Evolutionary conservation across 441 rosid species (phyloP).

Genomic region (Adansonia madagascariensis): DNA sequence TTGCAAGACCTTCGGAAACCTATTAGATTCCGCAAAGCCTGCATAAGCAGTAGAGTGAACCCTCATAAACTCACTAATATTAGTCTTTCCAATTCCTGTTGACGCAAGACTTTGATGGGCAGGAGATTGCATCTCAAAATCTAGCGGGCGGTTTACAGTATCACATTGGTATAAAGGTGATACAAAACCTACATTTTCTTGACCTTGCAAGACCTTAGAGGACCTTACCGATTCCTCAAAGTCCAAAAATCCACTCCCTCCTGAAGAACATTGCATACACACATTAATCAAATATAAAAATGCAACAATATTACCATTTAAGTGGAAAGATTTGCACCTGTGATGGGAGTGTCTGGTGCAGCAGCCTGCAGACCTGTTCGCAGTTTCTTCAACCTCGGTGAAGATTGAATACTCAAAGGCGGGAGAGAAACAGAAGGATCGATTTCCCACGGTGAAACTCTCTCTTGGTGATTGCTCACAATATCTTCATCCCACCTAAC

Average conservation of each 20-base stretch:
- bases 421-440: conserved; percentile 79
- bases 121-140: conserved; percentile 63
- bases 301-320: conserved; percentile 10
- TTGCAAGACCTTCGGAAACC: conserved; percentile 90
- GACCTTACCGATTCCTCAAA: conserved; percentile 87
- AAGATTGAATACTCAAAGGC: conserved; percentile 76
- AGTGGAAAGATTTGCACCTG: conserved; percentile 42
- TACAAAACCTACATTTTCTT: conserved; percentile 85
- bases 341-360: conserved; percentile 54
- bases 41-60: conserved; percentile 50
- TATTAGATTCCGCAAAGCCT: conserved; percentile 62
- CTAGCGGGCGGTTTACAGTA: conserved; percentile 57
- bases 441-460: conserved; percentile 94
- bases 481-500: conserved; percentile 86
- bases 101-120: conserved; percentile 59
- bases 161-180: conserved; percentile 68
- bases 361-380: conserved; percentile 62
- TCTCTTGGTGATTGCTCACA: conserved; percentile 59
- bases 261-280: conserved; percentile 34
- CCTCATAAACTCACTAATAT: conserved; percentile 46
- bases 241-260: conserved; percentile 70
- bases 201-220: conserved; percentile 99
- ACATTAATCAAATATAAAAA: background rate
- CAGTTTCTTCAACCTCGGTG: conserved; percentile 82
- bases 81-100: conserved; percentile 48